A percentile compares a stretch with the other conserved stretches of the same genome.
These are phyloP conservation scores for Platanthera guangdongensis DNA, from an alignment of 106 monocot genomes.

Conservation along the genomic window DNA sequence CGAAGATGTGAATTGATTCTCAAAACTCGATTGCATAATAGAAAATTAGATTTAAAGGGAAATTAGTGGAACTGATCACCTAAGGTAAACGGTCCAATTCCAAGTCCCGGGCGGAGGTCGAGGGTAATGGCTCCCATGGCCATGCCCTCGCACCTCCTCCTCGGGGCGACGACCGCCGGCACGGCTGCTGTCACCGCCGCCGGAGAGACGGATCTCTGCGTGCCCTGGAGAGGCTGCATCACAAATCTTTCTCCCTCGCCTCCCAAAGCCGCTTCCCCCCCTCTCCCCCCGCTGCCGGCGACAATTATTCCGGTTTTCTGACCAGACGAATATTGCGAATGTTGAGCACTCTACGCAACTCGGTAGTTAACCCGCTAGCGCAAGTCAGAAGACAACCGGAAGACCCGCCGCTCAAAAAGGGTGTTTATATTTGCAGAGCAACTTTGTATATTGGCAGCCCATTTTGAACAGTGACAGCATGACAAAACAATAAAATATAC, in stretches of 20 bases:
- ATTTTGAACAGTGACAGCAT: too few species aligned
- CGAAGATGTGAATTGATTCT: background rate
- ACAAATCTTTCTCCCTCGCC: background rate
- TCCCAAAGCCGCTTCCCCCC: background rate
- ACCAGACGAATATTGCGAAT: background rate
- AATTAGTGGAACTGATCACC: background rate
- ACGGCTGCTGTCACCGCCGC: slow-evolving; percentile 12
- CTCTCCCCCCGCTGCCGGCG: background rate
- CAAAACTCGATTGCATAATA: background rate
- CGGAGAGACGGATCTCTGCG: slow-evolving; percentile 29
- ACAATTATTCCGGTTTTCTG: background rate
- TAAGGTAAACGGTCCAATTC: slow-evolving; percentile 34
- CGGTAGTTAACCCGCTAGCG: background rate
- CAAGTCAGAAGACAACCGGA: background rate
- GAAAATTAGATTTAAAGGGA: background rate
- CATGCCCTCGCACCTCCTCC: slow-evolving; percentile 81
- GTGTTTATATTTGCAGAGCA: too few species aligned
- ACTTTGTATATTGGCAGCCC: too few species aligned
- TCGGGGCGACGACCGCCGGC: slow-evolving; percentile 16
- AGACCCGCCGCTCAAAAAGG: too few species aligned
- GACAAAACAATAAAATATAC: too few species aligned
- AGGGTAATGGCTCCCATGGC: slow-evolving; percentile 97
- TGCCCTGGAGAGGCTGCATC: slow-evolving; percentile 19
- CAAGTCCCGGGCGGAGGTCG: slow-evolving; percentile 79
- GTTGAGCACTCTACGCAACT: background rate